A percentile compares a stretch with the other conserved stretches of the same genome.
These are phyloP conservation scores for Herpetomonas samuelpessoai DNA, from an alignment of 208 protist genomes.

Conservation along the genomic window DNA sequence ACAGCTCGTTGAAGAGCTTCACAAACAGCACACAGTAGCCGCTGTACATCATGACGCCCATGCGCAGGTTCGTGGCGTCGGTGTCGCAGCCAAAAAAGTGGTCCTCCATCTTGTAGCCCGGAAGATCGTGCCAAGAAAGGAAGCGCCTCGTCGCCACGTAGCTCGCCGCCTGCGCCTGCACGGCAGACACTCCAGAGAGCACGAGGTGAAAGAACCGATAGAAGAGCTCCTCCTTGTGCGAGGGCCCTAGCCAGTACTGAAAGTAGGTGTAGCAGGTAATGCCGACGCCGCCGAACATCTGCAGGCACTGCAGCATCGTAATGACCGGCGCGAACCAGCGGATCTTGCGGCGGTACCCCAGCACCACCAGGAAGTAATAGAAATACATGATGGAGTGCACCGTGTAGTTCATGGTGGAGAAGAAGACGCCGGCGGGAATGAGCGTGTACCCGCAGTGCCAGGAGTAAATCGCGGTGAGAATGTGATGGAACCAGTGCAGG, in stretches of 20 bases:
- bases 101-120: background rate
- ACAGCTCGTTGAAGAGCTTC: slow-evolving; percentile 55
- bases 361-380: slow-evolving; percentile 90
- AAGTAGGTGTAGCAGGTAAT: slow-evolving; percentile 48
- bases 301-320: slow-evolving; percentile 77
- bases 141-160: background rate
- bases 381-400: slow-evolving; percentile 96
- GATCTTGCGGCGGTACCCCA: slow-evolving; percentile 43
- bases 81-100: slow-evolving; percentile 33
- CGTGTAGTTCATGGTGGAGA: slow-evolving; percentile 91
- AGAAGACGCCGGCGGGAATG: slow-evolving; percentile 70
- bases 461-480: slow-evolving; percentile 89
- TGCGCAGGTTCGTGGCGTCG: slow-evolving; percentile 29
- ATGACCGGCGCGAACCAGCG: slow-evolving; percentile 85
- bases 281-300: slow-evolving; percentile 90
- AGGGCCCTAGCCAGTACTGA: slow-evolving; percentile 15
- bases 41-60: slow-evolving; percentile 87
- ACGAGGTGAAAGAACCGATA: slow-evolving; percentile 4
- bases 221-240: background rate
- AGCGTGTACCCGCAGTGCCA: slow-evolving; percentile 65
- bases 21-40: slow-evolving; percentile 88
- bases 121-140: background rate
- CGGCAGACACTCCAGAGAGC: background rate
- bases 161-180: background rate
- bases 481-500: slow-evolving; percentile 94